A percentile compares a stretch with the other conserved stretches of the same genome.
phyloP scores from a whole-genome alignment of 495 filamentous ascomycete genomes.

The Antarctomyces pellizariae region DNA sequence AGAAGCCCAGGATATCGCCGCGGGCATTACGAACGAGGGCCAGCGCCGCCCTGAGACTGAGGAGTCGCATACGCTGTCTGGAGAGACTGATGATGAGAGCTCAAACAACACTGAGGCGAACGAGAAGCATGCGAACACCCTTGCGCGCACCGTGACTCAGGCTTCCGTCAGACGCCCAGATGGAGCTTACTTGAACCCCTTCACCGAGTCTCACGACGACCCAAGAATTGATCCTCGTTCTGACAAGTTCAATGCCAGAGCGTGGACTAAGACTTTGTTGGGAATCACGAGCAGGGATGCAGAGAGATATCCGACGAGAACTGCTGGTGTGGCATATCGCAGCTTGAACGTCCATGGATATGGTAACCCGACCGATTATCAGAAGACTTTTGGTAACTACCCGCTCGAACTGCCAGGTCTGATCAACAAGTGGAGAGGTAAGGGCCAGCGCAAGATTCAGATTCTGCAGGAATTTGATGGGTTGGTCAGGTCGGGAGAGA shows the following conservation, averaged over 20 bases:
- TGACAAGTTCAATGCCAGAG: conserved; percentile 24
- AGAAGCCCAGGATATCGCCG: too few species aligned
- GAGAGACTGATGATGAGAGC: too few species aligned
- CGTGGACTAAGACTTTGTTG: conserved; percentile 31
- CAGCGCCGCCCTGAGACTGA: too few species aligned
- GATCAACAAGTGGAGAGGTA: conserved; percentile 18
- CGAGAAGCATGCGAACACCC: too few species aligned
- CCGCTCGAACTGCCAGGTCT: conserved; percentile 29
- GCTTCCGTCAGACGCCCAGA: conserved; percentile 5
- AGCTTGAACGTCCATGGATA: conserved; percentile 58
- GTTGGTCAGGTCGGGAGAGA: conserved; percentile 51
- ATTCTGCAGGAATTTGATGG: conserved; percentile 63
- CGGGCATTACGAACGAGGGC: too few species aligned
- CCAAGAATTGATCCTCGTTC: conserved; percentile 20
- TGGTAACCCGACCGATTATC: conserved; percentile 55
- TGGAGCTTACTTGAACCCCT: conserved; percentile 9
- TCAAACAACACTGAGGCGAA: too few species aligned
- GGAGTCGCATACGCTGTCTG: too few species aligned
- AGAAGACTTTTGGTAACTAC: conserved; percentile 46
- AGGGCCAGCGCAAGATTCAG: conserved; percentile 37
- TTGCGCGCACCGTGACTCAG: conserved; percentile 9
- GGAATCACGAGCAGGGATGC: conserved; percentile 18
- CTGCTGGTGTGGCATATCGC: conserved; percentile 22
- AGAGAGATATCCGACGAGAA: conserved; percentile 22
- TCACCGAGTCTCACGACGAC: conserved; percentile 6